Conservation (phyloP, 257 asterid genomes). For the Nicotiana tabacum region DNA sequence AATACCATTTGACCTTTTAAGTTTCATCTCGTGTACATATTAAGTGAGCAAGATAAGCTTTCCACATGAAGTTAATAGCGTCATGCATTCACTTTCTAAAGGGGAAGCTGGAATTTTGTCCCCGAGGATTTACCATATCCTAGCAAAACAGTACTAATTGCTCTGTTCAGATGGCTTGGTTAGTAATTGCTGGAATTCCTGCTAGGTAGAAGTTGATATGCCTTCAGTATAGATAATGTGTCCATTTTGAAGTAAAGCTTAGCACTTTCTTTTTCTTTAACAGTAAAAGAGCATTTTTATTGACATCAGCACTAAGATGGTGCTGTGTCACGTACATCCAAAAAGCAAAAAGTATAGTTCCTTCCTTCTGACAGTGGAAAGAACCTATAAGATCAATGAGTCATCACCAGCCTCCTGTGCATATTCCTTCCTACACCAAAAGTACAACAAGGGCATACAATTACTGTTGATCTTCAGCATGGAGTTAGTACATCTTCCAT, state of each 20-base stretch:
- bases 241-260: background rate
- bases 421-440: background rate
- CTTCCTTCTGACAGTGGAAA: background rate
- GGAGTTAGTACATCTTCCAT: background rate
- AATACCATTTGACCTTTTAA: background rate
- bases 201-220: background rate
- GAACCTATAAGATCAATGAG: background rate
- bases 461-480: background rate
- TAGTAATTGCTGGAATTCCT: background rate
- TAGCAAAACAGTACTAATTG: background rate
- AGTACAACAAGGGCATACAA: background rate
- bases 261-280: background rate
- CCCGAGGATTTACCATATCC: background rate
- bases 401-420: background rate
- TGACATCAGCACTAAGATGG: background rate
- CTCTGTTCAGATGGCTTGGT: background rate
- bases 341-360: background rate
- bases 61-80: background rate
- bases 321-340: background rate
- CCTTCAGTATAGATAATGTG: background rate
- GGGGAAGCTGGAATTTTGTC: background rate
- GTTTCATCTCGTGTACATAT: background rate
- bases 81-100: background rate
- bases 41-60: background rate
- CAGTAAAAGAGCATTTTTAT: background rate